Conservation (phyloP, 2,329 filamentous ascomycete species). For the Nothophoma quercina region DNA sequence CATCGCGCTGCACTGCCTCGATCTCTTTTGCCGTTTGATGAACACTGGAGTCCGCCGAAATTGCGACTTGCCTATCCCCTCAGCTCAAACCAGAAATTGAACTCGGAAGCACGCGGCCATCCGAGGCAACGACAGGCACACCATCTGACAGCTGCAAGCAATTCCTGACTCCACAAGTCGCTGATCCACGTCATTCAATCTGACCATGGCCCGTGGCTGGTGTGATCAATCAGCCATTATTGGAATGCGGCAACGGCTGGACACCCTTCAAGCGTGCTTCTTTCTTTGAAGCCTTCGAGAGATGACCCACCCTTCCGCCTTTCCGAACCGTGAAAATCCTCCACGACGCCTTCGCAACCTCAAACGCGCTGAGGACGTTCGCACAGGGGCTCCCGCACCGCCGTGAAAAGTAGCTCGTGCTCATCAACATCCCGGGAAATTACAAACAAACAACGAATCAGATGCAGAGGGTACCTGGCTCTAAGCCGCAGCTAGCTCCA, state of each 20-base stretch:
- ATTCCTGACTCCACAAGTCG: slow-evolving; percentile 21
- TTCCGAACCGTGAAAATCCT: slow-evolving; percentile 16
- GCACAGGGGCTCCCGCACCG: slow-evolving; percentile 31
- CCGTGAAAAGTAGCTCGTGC: slow-evolving; percentile 33
- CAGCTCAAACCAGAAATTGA: slow-evolving; percentile 24
- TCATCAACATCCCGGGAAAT: slow-evolving; percentile 35
- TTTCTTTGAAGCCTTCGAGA: background rate
- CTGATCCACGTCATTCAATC: slow-evolving; percentile 6
- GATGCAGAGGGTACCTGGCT: slow-evolving; percentile 34
- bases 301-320: slow-evolving; percentile 13
- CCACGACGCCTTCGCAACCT: slow-evolving; percentile 13
- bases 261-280: slow-evolving; percentile 7
- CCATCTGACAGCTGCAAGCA: slow-evolving; percentile 28
- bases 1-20: slow-evolving; percentile 5
- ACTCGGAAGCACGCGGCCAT: slow-evolving; percentile 7
- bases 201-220: background rate
- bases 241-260: slow-evolving; percentile 19
- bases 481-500: slow-evolving; percentile 26
- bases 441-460: slow-evolving; percentile 39
- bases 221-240: slow-evolving; percentile 4
- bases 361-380: slow-evolving; percentile 24
- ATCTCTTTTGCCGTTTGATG: slow-evolving; percentile 18
- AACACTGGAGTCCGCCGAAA: slow-evolving; percentile 31
- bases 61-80: slow-evolving; percentile 32
- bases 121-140: slow-evolving; percentile 13